Evolutionary conservation across 2,329 filamentous ascomycete genomes (phyloP), one percentile per base, ranked within the genome.

Genomic region (Microdochium paspali): DNA sequence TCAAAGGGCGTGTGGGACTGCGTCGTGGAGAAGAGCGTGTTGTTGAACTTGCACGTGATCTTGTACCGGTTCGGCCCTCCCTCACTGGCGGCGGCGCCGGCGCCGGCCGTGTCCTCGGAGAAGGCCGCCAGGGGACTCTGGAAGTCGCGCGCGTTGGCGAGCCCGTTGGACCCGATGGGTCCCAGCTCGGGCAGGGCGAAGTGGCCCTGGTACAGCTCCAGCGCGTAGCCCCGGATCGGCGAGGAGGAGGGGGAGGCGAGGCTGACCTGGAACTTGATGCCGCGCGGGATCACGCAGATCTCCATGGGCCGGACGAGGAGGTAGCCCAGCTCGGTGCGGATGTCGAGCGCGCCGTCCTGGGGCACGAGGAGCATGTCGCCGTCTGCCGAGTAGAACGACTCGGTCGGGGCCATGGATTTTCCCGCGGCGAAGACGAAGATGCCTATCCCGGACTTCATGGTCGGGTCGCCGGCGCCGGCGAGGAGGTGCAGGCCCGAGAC

Each of bases 341-440:
- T 82, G 52, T 85, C 80, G 39, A 85, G 62, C 9, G 74, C 70
- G 4, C 82, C 82, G 52, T 84, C 75, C 58, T 85, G 82, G 3
- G 80, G 72, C 23, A 86, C 80, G 51, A 86, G 82, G 47, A 85
- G 62, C 53, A 84, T 80, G 58, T 86, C 82, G 2, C 82, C 82
- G 57, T 86, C 82, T 0, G 84, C 82, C 18, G 80, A 85, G 66
- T 87, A 88, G 64, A 88, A 89, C 0, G 84, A n/a, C n/a, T 84
- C 51, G 82, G 74, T 42, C 78, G 76, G 12, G 72, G 67, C 70
- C 85, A 90, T 90, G 52, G 82, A 78, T 58, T 82, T 84, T 24
- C 84, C 84, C 1, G 82, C 84, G 1, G 83, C 80, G 57, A 83
- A 89, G 52, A 87, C 79, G 61, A 84, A 78, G 47, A 87, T 86